A percentile compares a stretch with the other conserved stretches of the same genome.
Conservation (phyloP, 2,329 filamentous ascomycete genomes). For the Fusarium mundagurra region DNA sequence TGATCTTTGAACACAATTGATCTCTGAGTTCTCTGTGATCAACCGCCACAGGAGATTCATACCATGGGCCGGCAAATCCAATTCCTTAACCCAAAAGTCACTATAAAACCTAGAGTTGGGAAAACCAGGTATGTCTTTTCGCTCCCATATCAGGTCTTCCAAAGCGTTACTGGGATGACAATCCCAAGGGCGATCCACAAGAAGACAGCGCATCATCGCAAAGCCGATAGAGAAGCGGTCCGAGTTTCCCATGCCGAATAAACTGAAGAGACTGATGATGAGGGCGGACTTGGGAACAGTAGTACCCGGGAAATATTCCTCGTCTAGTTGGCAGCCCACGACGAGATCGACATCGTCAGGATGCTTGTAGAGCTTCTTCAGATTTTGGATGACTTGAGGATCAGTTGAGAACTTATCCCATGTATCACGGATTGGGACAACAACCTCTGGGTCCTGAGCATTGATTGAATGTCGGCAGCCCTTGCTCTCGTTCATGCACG, state of each 20-base stretch:
- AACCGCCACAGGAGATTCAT: not conserved
- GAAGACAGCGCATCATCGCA: not conserved
- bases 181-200: not conserved
- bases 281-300: not conserved
- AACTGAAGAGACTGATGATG: not conserved
- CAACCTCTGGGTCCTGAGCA: rapidly evolving
- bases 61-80: not conserved
- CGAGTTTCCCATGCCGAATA: not conserved
- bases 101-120: not conserved
- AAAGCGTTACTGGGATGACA: not conserved
- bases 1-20: not conserved
- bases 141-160: not conserved
- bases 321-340: not conserved
- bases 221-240: not conserved
- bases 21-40: not conserved
- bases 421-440: not conserved
- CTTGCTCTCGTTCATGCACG: not conserved
- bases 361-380: not conserved
- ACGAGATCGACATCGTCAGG: not conserved
- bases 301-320: not conserved
- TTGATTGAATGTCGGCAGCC: rapidly evolving
- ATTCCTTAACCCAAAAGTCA: not conserved
- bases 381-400: not conserved
- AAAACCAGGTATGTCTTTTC: not conserved
- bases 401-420: not conserved